Evolutionary conservation across 257 asterid species (phyloP), one percentile per base, ranked within the genome.

Genomic region (Fraxinus americana): DNA sequence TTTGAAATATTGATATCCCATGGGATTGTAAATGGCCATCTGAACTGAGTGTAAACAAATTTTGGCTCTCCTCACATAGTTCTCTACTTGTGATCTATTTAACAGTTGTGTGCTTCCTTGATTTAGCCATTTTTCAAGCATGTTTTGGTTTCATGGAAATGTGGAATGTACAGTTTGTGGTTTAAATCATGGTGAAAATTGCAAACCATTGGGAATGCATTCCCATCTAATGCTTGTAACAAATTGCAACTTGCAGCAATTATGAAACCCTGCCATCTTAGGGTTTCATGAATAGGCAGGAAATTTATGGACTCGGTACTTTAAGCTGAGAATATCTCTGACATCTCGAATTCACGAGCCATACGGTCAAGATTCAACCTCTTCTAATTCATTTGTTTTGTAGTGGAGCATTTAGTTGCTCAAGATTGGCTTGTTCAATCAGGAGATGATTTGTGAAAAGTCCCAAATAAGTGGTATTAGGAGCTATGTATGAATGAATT

Each of bases 261-360:
- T 19, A 52, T 52, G 9, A 23, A 10, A 5, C 34, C 5, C 29
- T 72, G 43, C 43, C 17, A 16, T 14, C 8, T 29, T 72, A 23
- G 50, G 63, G 34, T 41, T 43, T 45, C 25, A 61, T 72, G 30
- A 72, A 45, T 23, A 17, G 13, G 14, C 41, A 29, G 39, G 29
- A 72, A 48, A 43, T 16, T 12, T 50, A 27, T 19, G 12, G 14
- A 25, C 57, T 29, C 2, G 30, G 39, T 25, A 9, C 16, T 45
- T 30, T 4, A 48, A 48, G 5, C 21, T n/a, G 10, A 57, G 11
- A n/a, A n/a, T 19, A 57, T 27, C 77, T 29, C 63, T 32, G 70
- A 57, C 69, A 74, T 54, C 73, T 57, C 36, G 36, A 34, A 7
- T 57, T 57, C 73, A n/a, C 9, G 7, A 36, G 73, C 73, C 54